Evolutionary conservation across 1,284 basidiomycete species (phyloP).

Genomic region (Gomphus bonarii): DNA sequence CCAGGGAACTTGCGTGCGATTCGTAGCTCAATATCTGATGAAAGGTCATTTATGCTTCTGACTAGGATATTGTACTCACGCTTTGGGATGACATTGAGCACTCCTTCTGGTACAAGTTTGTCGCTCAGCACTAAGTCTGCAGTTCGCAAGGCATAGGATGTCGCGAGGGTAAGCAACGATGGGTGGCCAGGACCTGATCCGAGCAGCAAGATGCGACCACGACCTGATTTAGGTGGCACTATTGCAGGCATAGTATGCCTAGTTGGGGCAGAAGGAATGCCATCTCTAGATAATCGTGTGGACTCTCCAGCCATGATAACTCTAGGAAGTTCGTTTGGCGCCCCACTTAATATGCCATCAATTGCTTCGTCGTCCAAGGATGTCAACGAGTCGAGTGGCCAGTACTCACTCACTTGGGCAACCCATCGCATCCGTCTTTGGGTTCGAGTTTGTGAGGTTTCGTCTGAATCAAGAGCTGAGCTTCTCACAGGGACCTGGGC

Average conservation of each 20-base stretch:
- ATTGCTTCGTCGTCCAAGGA: slow-evolving; percentile 62
- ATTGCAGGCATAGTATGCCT: slow-evolving; percentile 10
- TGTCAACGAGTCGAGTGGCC: slow-evolving; percentile 76
- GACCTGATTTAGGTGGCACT: slow-evolving; percentile 21
- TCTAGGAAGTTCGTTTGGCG: background rate
- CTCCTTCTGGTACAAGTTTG: slow-evolving; percentile 90
- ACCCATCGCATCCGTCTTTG: slow-evolving; percentile 78
- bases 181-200: slow-evolving; percentile 95
- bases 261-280: slow-evolving; percentile 15
- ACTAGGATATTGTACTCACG: slow-evolving; percentile 14
- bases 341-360: slow-evolving; percentile 45
- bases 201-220: slow-evolving; percentile 76
- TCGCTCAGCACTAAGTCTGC: slow-evolving; percentile 88
- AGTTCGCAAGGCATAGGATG: slow-evolving; percentile 68
- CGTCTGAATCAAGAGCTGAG: slow-evolving; percentile 18
- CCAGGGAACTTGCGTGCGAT: slow-evolving; percentile 98
- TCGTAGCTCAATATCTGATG: slow-evolving; percentile 45
- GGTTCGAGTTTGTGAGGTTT: slow-evolving; percentile 41
- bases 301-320: background rate
- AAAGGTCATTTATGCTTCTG: background rate
- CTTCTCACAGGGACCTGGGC: slow-evolving; percentile 35
- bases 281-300: slow-evolving; percentile 16
- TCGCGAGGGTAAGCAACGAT: slow-evolving; percentile 81
- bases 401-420: slow-evolving; percentile 89
- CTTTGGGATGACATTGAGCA: slow-evolving; percentile 80